Evolutionary conservation across 2,329 filamentous ascomycete species (phyloP), one percentile per base, ranked within the genome.

Genomic region (Didymella segeticola): DNA sequence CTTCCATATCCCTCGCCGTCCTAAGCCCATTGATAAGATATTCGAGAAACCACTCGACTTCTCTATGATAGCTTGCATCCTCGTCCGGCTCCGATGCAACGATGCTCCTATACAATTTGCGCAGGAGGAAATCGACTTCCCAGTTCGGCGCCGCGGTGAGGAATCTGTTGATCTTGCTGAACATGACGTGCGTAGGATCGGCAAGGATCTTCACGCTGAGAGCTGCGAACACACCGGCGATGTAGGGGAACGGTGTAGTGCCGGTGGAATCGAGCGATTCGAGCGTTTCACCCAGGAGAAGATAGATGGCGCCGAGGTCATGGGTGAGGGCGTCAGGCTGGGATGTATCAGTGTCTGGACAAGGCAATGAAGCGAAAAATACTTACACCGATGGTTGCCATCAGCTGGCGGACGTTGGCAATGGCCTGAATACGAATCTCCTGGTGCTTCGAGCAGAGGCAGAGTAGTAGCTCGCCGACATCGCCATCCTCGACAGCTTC

Each of bases 101-200:
- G 20, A 95, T 84, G 68, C 86, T 87, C 54, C 90, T 85, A 15
- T 87, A 76, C 79, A 84, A 86, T 67, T 85, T 84, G 1, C 79
- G 79, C 1, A 83, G 79, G 5, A 87, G 71, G 38, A 82, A 82
- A 23, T 74, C 73, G 10, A 81, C 69, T 11, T 87, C 82, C 93
- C 93, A 98, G 20, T 81, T 75, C 0, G 93, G 93, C 0, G 86
- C 84, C 45, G 86, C 86, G 19, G 90, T 90, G 29, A 98, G 83
- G 72, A 93, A 97, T 5, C 82, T 80, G 77, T 96, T 96, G 75
- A 95, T 79, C 71, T 96, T 96, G 53, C 86, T 85, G 71, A 96
- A 98, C 30, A 97, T 83, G 56, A 85, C 85, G 69, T 96, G 91
- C 14, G 91, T 81, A 0, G 93, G 93, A 57, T 91, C 87, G 19